Percentiles rank a stretch among this genome's conserved stretches.
phyloP scores from a whole-genome alignment of 176 grass and related monocot genomes.

The Aegilops bicornis region DNA sequence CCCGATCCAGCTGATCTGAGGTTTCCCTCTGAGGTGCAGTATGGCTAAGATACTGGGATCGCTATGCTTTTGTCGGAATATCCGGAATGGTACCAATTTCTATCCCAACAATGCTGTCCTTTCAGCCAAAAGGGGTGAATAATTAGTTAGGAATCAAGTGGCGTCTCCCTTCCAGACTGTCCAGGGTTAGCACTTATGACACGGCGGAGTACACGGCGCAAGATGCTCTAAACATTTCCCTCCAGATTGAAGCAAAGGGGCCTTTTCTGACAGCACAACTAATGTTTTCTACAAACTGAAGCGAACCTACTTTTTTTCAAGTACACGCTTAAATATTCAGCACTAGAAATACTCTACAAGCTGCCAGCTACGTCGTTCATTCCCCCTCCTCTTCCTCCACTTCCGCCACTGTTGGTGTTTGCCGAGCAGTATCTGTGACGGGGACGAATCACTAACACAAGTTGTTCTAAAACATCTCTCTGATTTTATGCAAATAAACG shows the following conservation, averaged over 20 bases:
- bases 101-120: conserved; percentile 4
- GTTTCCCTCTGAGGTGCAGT: too few relatives aligned
- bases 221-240: background rate
- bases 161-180: background rate
- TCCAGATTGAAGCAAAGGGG: background rate
- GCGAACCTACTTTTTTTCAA: background rate
- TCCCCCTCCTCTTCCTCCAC: too few relatives aligned
- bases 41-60: conserved; percentile 8
- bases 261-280: background rate
- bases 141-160: background rate
- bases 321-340: background rate
- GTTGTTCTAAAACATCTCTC: too few relatives aligned
- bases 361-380: too few relatives aligned
- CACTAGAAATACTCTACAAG: background rate
- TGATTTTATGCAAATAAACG: too few relatives aligned
- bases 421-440: too few relatives aligned
- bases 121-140: background rate
- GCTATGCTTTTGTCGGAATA: background rate
- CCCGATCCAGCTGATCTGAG: too few relatives aligned
- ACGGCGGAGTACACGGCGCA: background rate
- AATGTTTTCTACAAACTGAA: background rate
- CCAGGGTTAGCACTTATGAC: background rate
- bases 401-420: too few relatives aligned
- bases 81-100: conserved; percentile 26
- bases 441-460: too few relatives aligned